Evolutionary conservation across 1,284 basidiomycete species (phyloP).

Genomic region (Ganoderma sinense): DNA sequence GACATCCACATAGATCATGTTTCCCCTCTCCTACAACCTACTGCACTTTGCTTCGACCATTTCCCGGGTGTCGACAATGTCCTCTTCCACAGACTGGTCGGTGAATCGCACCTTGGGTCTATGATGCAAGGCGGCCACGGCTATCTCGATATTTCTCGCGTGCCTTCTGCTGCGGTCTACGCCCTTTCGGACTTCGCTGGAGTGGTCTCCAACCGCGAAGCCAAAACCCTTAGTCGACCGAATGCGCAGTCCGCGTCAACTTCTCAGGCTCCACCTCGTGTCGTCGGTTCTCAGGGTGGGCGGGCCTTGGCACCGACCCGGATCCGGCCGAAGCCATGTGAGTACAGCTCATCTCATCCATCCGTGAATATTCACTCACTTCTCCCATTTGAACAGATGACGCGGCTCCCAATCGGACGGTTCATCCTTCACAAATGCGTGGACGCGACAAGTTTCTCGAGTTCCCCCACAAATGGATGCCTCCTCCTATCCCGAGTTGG

Average conservation of each 20-base stretch:
- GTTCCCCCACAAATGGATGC: conserved; percentile 17
- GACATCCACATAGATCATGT: background rate
- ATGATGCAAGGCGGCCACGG: background rate
- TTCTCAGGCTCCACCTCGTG: background rate
- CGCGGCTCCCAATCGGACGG: background rate
- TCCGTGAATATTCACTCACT: no score
- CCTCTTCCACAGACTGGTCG: background rate
- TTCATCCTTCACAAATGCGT: conserved; percentile 6
- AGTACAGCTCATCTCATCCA: background rate
- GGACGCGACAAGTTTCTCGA: conserved; percentile 15
- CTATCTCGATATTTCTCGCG: background rate
- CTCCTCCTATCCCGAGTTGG: conserved; percentile 1
- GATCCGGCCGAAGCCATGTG: background rate
- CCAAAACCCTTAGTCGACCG: background rate
- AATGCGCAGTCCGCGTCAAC: no score
- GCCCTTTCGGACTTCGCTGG: background rate
- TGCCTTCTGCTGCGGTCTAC: background rate
- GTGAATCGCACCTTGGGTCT: background rate
- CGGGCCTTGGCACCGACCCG: background rate
- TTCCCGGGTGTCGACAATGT: background rate
- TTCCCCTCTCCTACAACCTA: background rate
- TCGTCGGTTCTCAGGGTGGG: background rate
- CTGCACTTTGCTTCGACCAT: background rate
- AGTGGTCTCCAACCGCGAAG: background rate
- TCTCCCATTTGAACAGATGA: no score